phyloP scores from a whole-genome alignment of 345 rosid genomes.

The Physaria fendleri region DNA sequence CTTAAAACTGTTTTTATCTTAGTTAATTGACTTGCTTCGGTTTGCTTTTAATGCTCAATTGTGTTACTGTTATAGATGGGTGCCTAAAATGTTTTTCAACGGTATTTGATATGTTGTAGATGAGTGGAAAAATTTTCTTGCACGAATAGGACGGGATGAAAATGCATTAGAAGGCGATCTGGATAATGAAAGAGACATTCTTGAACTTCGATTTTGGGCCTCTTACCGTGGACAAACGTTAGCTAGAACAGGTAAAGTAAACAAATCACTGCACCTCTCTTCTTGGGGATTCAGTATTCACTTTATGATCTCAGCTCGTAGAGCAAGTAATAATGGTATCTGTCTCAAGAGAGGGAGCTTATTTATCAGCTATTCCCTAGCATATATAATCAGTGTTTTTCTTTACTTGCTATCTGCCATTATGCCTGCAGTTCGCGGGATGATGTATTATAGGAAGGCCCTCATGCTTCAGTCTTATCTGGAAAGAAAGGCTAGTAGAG shows the following conservation, averaged over 20 bases:
- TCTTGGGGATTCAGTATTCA: conserved; percentile 4
- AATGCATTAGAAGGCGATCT: conserved; percentile 72
- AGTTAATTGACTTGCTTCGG: neutral
- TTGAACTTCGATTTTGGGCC: conserved; percentile 99
- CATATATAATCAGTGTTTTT: neutral
- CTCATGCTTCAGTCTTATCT: conserved; percentile 87
- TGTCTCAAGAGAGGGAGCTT: neutral
- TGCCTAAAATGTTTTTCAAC: conserved; percentile 12
- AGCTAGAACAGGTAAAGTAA: conserved; percentile 77
- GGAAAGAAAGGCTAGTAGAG: conserved; percentile 64
- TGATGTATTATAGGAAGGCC: conserved; percentile 99
- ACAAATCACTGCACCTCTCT: neutral
- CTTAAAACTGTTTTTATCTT: neutral
- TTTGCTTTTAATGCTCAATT: neutral
- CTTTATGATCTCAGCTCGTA: neutral
- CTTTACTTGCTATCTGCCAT: conserved; percentile 7
- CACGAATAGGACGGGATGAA: conserved; percentile 97
- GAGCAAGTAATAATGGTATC: neutral
- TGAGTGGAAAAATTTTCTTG: conserved; percentile 97
- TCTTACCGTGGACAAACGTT: conserved; percentile 96
- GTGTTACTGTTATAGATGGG: neutral
- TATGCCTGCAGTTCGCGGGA: conserved; percentile 78
- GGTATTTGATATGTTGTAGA: conserved; percentile 42
- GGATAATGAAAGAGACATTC: conserved; percentile 59
- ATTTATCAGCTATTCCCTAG: neutral